These are phyloP conservation scores for Colletotrichum zoysiae DNA, from an alignment of 2,329 filamentous ascomycete species.

Conservation along the genomic window DNA sequence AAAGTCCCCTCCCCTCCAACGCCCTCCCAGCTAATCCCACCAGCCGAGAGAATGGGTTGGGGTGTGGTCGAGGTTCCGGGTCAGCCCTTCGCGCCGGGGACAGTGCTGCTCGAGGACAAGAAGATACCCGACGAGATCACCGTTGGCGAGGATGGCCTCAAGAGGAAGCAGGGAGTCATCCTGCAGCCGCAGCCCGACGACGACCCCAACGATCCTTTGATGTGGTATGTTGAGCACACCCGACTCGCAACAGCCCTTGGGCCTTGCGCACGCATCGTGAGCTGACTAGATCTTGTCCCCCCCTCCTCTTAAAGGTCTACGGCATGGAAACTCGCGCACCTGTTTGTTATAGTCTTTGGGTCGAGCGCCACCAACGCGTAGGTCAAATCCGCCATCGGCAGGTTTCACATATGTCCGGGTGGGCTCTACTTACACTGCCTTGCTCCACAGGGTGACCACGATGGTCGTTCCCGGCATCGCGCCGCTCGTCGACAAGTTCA, in stretches of 20 bases:
- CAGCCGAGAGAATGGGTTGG: neutral
- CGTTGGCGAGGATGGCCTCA: neutral
- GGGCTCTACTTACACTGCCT: neutral
- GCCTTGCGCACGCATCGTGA: neutral
- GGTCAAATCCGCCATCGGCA: neutral
- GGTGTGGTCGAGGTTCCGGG: neutral
- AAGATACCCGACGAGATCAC: constrained; percentile 1
- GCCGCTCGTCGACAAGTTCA: neutral
- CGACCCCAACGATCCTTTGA: neutral
- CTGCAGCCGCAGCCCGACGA: neutral
- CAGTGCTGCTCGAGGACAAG: neutral
- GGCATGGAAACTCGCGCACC: neutral
- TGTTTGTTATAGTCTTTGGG: neutral
- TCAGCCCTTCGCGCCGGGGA: neutral
- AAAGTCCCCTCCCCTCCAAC: neutral
- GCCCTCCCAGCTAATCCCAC: neutral
- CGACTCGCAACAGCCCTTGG: neutral
- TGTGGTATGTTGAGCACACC: neutral
- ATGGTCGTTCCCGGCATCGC: neutral
- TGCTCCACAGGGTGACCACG: neutral
- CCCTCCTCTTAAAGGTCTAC: neutral
- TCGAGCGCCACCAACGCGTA: neutral
- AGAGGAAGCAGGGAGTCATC: neutral
- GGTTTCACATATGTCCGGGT: neutral
- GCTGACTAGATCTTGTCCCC: neutral